Conservation (phyloP, 371 early-diverging fungal genomes). For the Apophysomyces trapeziformis region DNA sequence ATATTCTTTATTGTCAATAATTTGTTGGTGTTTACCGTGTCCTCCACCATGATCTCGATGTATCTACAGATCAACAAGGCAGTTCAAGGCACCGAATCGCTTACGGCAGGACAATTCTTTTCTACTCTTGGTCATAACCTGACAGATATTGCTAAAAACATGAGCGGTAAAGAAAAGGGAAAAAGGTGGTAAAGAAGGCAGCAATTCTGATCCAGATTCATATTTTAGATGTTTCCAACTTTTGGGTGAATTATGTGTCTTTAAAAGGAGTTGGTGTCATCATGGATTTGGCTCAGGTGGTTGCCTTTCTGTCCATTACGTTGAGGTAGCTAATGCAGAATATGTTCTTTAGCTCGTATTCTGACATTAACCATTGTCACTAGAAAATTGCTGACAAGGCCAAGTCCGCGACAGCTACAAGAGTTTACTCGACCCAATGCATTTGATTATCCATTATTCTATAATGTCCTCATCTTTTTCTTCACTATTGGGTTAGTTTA, state of each 20-base stretch:
- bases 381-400: constrained; percentile 58
- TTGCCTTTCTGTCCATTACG: constrained; percentile 60
- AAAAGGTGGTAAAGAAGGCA: neutral
- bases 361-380: neutral
- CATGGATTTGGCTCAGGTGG: constrained; percentile 72
- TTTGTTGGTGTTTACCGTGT: constrained; percentile 66
- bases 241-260: constrained; percentile 78
- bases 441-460: constrained; percentile 74
- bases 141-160: constrained; percentile 37
- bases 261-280: constrained; percentile 66
- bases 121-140: constrained; percentile 31
- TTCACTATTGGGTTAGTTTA: constrained; percentile 71
- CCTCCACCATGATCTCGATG: constrained; percentile 57
- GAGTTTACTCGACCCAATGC: constrained; percentile 68
- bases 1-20: constrained; percentile 79
- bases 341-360: neutral
- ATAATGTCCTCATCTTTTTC: constrained; percentile 69
- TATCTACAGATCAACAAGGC: constrained; percentile 50
- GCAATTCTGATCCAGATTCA: neutral
- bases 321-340: constrained; percentile 39
- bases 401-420: constrained; percentile 76
- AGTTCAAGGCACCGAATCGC: constrained; percentile 24
- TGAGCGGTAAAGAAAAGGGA: constrained; percentile 26
- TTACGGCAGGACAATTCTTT: constrained; percentile 31
- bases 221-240: constrained; percentile 47